Evolutionary conservation across 768 basidiomycete species (phyloP).

Genomic region (Tephrocybe rancida): DNA sequence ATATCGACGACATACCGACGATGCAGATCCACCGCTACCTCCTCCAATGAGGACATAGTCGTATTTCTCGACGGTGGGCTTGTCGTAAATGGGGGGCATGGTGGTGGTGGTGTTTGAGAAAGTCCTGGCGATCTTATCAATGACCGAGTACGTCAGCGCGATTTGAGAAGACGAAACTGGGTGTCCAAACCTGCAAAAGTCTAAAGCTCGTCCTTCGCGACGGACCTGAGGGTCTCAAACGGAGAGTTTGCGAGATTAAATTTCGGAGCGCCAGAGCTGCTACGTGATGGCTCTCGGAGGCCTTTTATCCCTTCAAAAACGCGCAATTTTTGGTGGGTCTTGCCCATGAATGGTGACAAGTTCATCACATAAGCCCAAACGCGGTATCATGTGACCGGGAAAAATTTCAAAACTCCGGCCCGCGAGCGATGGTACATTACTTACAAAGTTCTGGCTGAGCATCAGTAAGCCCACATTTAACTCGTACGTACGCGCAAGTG

Average conservation of each 20-base stretch:
- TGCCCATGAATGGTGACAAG: neutral
- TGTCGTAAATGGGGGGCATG: constrained; percentile 73
- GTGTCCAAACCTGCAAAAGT: constrained; percentile 18
- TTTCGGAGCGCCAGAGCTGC: constrained; percentile 29
- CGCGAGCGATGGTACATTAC: no score
- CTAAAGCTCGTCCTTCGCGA: constrained; percentile 17
- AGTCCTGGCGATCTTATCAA: constrained; percentile 47
- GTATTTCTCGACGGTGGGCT: constrained; percentile 65
- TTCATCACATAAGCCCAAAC: constrained; percentile 1
- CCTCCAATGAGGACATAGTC: constrained; percentile 91
- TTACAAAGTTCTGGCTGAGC: no score
- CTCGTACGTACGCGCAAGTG: no score
- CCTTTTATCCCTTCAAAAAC: constrained; percentile 21
- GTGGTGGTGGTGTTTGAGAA: constrained; percentile 40
- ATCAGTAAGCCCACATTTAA: no score
- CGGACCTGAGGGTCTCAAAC: constrained; percentile 12
- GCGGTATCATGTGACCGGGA: constrained; percentile 2
- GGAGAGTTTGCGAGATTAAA: constrained; percentile 12
- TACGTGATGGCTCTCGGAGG: constrained; percentile 18
- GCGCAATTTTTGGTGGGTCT: constrained; percentile 14
- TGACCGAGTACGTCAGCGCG: constrained; percentile 19
- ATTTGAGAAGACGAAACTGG: constrained; percentile 1
- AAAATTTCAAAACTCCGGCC: no score
- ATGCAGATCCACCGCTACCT: constrained; percentile 91
- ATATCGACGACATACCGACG: constrained; percentile 58